phyloP scores from a whole-genome alignment of 768 basidiomycete genomes.

The Leccinum fibrillosum region DNA sequence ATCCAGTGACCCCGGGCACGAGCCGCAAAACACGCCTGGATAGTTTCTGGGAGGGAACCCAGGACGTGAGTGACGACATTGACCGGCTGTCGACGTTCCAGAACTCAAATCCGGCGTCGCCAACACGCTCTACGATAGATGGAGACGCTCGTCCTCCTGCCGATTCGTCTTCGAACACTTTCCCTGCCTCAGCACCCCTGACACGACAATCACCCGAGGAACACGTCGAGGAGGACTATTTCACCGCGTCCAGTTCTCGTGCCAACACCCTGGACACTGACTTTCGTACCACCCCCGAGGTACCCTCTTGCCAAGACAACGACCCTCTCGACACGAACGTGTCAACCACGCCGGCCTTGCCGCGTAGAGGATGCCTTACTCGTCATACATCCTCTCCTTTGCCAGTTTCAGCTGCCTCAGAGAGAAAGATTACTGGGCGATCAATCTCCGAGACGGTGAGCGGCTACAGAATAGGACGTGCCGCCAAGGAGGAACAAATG shows the following conservation, averaged over 20 bases:
- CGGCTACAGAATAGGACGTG: slow-evolving; percentile 41
- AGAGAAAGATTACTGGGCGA: slow-evolving; percentile 33
- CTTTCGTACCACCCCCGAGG: slow-evolving; percentile 9
- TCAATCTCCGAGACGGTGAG: slow-evolving; percentile 32
- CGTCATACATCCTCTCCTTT: slow-evolving; percentile 66
- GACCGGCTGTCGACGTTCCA: slow-evolving; percentile 24
- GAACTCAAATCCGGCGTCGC: slow-evolving; percentile 23
- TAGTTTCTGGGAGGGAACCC: slow-evolving; percentile 78
- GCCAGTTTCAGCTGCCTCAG: slow-evolving; percentile 39
- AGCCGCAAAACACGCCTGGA: slow-evolving; percentile 55
- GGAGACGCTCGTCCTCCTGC: not conserved
- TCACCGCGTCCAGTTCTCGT: slow-evolving; percentile 26
- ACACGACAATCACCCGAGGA: slow-evolving; percentile 24
- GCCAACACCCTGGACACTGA: slow-evolving; percentile 20
- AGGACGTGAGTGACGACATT: slow-evolving; percentile 49
- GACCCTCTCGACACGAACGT: slow-evolving; percentile 29
- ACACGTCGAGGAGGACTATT: slow-evolving; percentile 30
- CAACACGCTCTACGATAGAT: slow-evolving; percentile 11
- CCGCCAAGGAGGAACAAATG: slow-evolving; percentile 65
- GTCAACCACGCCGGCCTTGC: slow-evolving; percentile 45
- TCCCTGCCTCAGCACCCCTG: slow-evolving; percentile 17
- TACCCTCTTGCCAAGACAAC: slow-evolving; percentile 27
- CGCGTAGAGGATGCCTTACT: slow-evolving; percentile 52
- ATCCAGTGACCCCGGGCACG: slow-evolving; percentile 44
- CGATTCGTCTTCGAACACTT: slow-evolving; percentile 12